Percentiles rank a stretch among this genome's conserved stretches.
Evolutionary conservation across 306 rosid genomes (phyloP).

Genomic region (Senna siamea): DNA sequence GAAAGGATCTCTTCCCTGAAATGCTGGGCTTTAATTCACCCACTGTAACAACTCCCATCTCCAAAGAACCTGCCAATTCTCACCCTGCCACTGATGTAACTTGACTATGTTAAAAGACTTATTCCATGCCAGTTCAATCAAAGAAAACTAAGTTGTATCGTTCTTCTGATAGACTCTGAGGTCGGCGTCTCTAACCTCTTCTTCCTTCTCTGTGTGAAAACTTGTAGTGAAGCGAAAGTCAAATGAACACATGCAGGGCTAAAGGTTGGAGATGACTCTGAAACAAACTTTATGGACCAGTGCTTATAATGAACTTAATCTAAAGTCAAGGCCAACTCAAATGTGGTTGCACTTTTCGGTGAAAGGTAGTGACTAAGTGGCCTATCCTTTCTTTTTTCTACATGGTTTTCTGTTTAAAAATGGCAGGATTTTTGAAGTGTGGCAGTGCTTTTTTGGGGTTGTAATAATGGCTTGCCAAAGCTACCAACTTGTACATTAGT

Average conservation of each 20-base stretch:
- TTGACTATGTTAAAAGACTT: constrained; percentile 21
- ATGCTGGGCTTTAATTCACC: constrained; percentile 95
- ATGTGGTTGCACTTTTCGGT: constrained; percentile 87
- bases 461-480: constrained; percentile 73
- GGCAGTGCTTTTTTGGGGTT: constrained; percentile 78
- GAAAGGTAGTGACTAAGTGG: constrained; percentile 58
- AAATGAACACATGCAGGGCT: constrained; percentile 67
- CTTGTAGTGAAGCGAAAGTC: constrained; percentile 51
- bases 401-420: constrained; percentile 47
- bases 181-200: constrained; percentile 31
- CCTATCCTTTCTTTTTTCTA: constrained; percentile 38
- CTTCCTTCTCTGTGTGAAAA: constrained; percentile 38
- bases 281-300: constrained; percentile 54
- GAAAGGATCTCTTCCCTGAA: constrained; percentile 86
- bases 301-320: constrained; percentile 54
- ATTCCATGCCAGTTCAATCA: constrained; percentile 19
- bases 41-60: constrained; percentile 89
- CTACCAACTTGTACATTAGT: constrained; percentile 48
- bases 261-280: constrained; percentile 51
- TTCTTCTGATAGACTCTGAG: constrained; percentile 42
- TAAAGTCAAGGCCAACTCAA: constrained; percentile 68
- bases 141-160: constrained; percentile 14
- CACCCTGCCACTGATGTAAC: constrained; percentile 35
- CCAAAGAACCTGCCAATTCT: constrained; percentile 38
- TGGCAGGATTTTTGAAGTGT: constrained; percentile 64